Base-by-base conservation (phyloP, 495 filamentous ascomycete genomes). In the Gamarada debralockiae region DNA sequence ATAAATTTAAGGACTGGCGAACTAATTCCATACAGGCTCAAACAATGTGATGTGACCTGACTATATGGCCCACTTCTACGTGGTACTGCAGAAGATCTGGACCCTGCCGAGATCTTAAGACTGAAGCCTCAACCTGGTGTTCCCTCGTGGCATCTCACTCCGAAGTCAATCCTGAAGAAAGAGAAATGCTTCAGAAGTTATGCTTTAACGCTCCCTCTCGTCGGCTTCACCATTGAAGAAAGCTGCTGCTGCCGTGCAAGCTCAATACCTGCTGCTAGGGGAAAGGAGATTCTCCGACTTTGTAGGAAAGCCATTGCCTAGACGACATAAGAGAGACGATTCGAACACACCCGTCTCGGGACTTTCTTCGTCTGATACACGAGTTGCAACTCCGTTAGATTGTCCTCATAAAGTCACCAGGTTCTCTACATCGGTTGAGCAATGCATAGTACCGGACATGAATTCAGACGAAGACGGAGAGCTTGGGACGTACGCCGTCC, bases 11-110 rank as follows among this genome's bases (percentile, higher is more conserved):
- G 14, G 10, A 36, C 12, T 36, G 12, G 2, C 12, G 38, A 41
- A 2, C 52, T 55, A 49, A 55, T 27, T 20, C 4, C 20, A 14
- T 2, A 14, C 22, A 96, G 92, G 92, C 71, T 97, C 29, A 98
- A 97, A 63, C 93, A 98, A 58, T 90, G 86, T 63, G 92, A 98
- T 64, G 90, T 97, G 29, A 97, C 93, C 42, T 98, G 93, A 93
- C 75, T 98, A 2, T 98, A 98, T 60, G 92, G 92, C 0, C 92
- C 92, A 23, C 71, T 98, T 27, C 92, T 95, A 62, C 85, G 83
- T 3, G 83, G 75, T 39, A 71, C 29, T 9, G 53, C 48, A 12
- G 74, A 53, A 47, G 8, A 62, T 70, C 15, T 39, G 59, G 9
- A 65, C 64, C 1, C 67, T 70, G 55, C 70, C 60, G 31, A 77